These are phyloP conservation scores for Gypsophila paniculata DNA, from an alignment of 179 eudicot species.

Conservation along the genomic window DNA sequence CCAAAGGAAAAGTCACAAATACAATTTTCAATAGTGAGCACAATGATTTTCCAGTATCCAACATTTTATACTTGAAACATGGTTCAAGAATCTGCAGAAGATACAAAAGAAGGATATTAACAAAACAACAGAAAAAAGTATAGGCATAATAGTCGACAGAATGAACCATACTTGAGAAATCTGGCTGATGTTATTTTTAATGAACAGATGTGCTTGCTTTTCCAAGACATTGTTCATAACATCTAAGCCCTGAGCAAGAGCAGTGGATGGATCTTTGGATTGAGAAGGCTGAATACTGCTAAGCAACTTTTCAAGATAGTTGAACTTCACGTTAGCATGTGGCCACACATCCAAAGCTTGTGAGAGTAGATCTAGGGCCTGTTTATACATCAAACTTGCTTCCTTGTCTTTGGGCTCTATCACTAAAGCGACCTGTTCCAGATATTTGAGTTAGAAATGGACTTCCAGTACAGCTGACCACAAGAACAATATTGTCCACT, in stretches of 20 bases:
- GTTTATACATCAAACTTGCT: conserved; percentile 91
- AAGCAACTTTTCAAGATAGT: conserved; percentile 94
- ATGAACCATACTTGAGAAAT: conserved; percentile 66
- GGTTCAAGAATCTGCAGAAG: conserved; percentile 89
- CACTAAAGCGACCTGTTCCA: conserved; percentile 79
- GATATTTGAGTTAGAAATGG: background rate
- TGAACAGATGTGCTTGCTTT: conserved; percentile 96
- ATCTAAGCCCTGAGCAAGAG: conserved; percentile 96
- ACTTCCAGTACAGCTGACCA: background rate
- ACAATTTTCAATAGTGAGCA: conserved; percentile 94
- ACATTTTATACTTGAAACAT: conserved; percentile 85
- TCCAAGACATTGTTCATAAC: conserved; percentile 97
- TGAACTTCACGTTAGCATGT: conserved; percentile 96
- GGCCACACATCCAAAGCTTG: conserved; percentile 99
- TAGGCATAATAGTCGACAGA: background rate
- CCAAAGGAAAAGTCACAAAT: conserved; percentile 82
- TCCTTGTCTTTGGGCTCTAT: conserved; percentile 99
- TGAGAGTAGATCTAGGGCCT: conserved; percentile 87
- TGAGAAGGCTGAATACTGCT: conserved; percentile 90
- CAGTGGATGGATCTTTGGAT: conserved; percentile 95
- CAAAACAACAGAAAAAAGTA: background rate
- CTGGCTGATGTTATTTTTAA: conserved; percentile 84
- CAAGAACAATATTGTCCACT: background rate
- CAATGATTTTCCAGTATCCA: conserved; percentile 91
- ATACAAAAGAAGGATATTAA: conserved; percentile 15